Evolutionary conservation across 257 asterid genomes (phyloP), one percentile per base, ranked within the genome.

Genomic region (Solanum tarijense): DNA sequence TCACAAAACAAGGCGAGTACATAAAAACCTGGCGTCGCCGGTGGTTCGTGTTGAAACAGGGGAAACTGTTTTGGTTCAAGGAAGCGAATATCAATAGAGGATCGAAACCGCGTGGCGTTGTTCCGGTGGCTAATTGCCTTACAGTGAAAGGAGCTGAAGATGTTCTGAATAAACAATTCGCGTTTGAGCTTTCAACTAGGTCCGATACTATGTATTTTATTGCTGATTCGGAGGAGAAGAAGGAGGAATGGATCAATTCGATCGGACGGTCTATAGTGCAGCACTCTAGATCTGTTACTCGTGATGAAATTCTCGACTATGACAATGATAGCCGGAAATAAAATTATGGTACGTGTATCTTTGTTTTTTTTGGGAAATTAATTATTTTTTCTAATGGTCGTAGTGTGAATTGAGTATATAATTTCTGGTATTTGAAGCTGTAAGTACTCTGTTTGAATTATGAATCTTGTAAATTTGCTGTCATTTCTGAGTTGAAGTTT

Each of bases 21-120:
- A 97, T 97, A 87, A 97, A 97, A 92, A 97, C 98, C 6, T 97
- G 99, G 99, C 93, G 99, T 74, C 98, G 99, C 89, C 96, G 99
- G 23, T 97, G 98, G 98, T 97, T 97, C 94, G 94, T 96, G 16
- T 85, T 97, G 85, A 97, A 95, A 92, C 98, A 96, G 88, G 98
- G 99, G 6, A 97, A 93, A 46, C 93, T 97, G 79, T 97, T 97
- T 94, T 97, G 99, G 99, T 97, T 97, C 95, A 97, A 97, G 95
- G 99, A 94, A 55, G 90, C 94, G 11, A 84, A 87, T 89, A 89
- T 97, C 91, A 92, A 89, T 8, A 95, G 97, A 60, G 93, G 89
- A 83, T 94, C 99, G 89, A 84, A 46, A 27, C 96, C 99, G 1
- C 99, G 99, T 9, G 99, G 99, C 39, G 96, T 94, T 69, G 91